Evolutionary conservation across 225 moss, liverwort and hornwort genomes (phyloP).

Genomic region (Polytrichum commune): DNA sequence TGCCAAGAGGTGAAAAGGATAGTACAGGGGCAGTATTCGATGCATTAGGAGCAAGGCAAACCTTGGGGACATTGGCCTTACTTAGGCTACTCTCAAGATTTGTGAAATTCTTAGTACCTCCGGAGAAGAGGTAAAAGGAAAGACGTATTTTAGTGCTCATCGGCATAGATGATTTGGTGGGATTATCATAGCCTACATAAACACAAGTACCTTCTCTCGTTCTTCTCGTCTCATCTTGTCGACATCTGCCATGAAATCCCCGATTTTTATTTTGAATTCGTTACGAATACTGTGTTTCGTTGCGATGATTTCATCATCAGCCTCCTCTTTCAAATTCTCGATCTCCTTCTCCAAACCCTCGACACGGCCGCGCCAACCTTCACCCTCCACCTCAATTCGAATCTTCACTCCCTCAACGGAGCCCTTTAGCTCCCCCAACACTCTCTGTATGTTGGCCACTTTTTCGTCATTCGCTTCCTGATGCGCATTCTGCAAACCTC

Average conservation of each 20-base stretch:
- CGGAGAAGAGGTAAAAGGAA: neutral
- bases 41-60: no score
- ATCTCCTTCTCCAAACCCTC: conserved; percentile 89
- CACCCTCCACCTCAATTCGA: conserved; percentile 81
- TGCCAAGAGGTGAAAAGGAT: no score
- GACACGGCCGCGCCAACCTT: conserved; percentile 84
- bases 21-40: no score
- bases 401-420: conserved; percentile 89
- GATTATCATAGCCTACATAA: no score
- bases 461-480: conserved; percentile 65
- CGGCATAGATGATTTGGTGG: no score
- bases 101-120: neutral
- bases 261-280: conserved; percentile 73
- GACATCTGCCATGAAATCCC: conserved; percentile 71
- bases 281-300: conserved; percentile 75
- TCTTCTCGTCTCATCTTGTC: conserved; percentile 74
- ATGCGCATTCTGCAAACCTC: conserved; percentile 37
- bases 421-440: conserved; percentile 81
- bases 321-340: conserved; percentile 79
- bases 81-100: no score
- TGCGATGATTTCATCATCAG: conserved; percentile 80
- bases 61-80: no score
- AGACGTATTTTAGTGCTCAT: no score
- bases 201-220: conserved; percentile 50
- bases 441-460: conserved; percentile 65